Base-by-base conservation (phyloP, 73 alveolate species). In the Blepharisma japonicum region DNA sequence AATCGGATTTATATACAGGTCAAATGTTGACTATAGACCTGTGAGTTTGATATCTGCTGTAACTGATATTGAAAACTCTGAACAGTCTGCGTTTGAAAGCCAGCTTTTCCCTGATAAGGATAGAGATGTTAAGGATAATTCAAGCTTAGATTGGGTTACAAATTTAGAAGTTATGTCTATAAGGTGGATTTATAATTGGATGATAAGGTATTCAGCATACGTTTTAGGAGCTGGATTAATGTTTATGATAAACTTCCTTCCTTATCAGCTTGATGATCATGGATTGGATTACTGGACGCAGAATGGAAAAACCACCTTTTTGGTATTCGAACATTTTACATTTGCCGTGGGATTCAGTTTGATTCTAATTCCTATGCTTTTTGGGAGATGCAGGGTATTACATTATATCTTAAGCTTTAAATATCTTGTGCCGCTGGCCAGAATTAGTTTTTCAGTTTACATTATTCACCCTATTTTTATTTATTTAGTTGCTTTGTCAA, bases 191-290 rank as follows among this genome's bases (percentile, higher is more conserved):
- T 3, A 61, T 20, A 39, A 8, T 14, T 9, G 18, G 5, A 2
- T 2, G 0, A 8, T 61, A 14, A 61, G 74, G 46, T 18, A 14
- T 61, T 18, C 23, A 18, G 74, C 74, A 8, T 18, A 9, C 4
- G 42, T 3, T 32, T 3, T 32, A 32, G 42, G 42, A 20, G 46
- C 23, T 9, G 39, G 18, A 14, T 25, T 61, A 9, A 61, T 61
- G 18, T 61, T 61, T 14, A 39, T 39, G n/a, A 20, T 53, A 53
- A 20, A 14, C 4, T 53, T 53, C 23, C 27, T 11, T 20, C 74
- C 74, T n/a, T 61, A 61, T 61, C 14, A 25, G 38, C 23, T 18
- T 61, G 74, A 61, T 20, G 18, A 61, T 2, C 74, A 61, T 61
- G 74, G 74, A 0, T 11, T 11, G 47, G 74, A 61, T 14, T 61